Base-by-base conservation (phyloP, 176 grass and related monocot species). In the Tillandsia fasciculata region DNA sequence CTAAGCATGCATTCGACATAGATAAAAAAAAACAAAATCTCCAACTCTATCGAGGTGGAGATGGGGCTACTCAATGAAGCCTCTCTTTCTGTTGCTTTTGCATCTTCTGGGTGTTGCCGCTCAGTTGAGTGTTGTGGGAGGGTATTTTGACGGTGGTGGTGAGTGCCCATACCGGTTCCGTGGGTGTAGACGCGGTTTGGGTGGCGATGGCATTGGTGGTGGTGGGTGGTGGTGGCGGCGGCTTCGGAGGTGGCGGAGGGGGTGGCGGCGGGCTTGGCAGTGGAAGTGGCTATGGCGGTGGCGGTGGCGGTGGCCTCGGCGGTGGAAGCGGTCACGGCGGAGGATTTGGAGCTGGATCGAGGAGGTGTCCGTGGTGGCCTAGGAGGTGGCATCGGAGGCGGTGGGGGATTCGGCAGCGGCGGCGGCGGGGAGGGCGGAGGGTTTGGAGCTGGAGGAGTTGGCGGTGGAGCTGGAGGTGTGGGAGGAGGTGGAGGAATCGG, bases 91-190 rank as follows among this genome's bases (percentile, higher is more conserved):
- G 12, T 18, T 67, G 12, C 29, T 67, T 42, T 28, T 49, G 28
- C 64, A 49, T 67, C 27, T 47, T 67, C 64, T 67, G 26, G 64
- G 64, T 42, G 20, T 67, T 14, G 64, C 8, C 64, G 48, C 12
- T 47, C 64, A 67, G 64, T 47, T 67, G 64, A 67, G 26, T 15
- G 29, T 47, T 5, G 54, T 74, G 2, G 70, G 13, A 10, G 78
- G 70, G 1, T 64, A 74, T 7, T 28, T 52, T 27, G 78, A 50
- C 24, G 73, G 78, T 3, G 73, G 64, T 12, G 86, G 9, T 78
- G 58, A 7, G 81, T 64, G 83, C 28, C 76, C 65, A 68, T 86
- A 72, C 8, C 79, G 72, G 52, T 83, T 77, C 53, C 72, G 83
- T 0, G 20, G 76, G 20, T 82, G 87, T 13, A 67, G 42, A 17